These are phyloP conservation scores for Lyophyllum semitale DNA, from an alignment of 768 basidiomycete genomes.

Conservation along the genomic window DNA sequence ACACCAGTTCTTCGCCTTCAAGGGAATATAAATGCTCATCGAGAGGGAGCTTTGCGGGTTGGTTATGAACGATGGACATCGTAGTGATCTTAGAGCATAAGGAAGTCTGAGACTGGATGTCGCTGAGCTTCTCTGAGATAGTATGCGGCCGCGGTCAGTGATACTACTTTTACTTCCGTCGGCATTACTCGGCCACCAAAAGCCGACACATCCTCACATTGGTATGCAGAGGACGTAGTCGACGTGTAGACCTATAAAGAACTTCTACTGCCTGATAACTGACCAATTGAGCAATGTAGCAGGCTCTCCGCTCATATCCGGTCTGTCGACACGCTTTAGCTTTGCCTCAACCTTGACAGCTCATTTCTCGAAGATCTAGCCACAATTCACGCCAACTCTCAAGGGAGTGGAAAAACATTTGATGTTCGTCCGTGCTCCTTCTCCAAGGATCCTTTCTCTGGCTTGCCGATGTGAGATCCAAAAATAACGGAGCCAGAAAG, in stretches of 20 bases:
- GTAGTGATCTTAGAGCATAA: neutral
- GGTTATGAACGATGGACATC: neutral
- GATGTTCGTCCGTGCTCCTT: neutral
- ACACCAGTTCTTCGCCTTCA: constrained; percentile 21
- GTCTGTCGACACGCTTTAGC: constrained; percentile 20
- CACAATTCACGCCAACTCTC: constrained; percentile 38
- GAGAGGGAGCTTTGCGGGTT: constrained; percentile 16
- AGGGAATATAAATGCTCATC: constrained; percentile 22
- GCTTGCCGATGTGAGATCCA: constrained; percentile 37
- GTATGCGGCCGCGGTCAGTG: too few species aligned
- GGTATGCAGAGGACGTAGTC: neutral
- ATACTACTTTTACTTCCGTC: neutral
- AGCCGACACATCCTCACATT: too few species aligned
- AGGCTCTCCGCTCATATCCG: constrained; percentile 2
- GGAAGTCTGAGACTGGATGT: too few species aligned
- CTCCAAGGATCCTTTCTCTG: constrained; percentile 29
- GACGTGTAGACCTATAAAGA: too few species aligned
- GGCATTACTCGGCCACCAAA: neutral
- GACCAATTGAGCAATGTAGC: constrained; percentile 23
- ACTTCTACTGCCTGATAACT: constrained; percentile 22
- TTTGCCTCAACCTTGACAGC: constrained; percentile 29
- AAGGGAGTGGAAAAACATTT: constrained; percentile 37
- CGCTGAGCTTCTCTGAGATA: too few species aligned
- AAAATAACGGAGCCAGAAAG: constrained; percentile 47
- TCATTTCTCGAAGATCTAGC: constrained; percentile 31